Base-by-base conservation (phyloP, 768 basidiomycete species). In the Cystobasidium ongulense region DNA sequence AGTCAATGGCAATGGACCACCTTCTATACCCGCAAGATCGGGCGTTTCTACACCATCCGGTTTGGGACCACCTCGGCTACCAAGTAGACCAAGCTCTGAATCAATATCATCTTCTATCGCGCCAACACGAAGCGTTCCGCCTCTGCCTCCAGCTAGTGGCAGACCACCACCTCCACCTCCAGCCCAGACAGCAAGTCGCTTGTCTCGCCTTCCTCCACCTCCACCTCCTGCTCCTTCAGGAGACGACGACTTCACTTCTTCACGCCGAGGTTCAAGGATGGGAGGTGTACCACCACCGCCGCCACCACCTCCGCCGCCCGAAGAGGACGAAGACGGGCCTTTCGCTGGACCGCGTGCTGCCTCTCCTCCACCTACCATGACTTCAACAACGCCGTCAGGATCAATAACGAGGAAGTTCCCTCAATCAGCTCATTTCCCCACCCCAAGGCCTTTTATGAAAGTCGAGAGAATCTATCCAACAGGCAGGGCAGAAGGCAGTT, bases 281-380 rank as follows among this genome's bases (percentile, higher is more conserved):
- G 57, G 57, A 29, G 57, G 57, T 29, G 29, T 27, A 5, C 57
- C 57, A 59, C 57, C 57, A 3, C 68, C 68, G 7, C 68, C 68
- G 5, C 68, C 68, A 57, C 68, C 68, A 1, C 68, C 68, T 4
- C 68, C 68, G 18, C 52, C 50, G 1, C 68, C 65, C 53, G 35
- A 38, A 36, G 33, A 38, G 7, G 53, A 54, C 35, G 52, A 31
- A 23, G 53, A 57, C 21, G 36, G 68, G 8, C 68, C 68, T 36
- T 64, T 46, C 23, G 41, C 41, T 15, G 41, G 41, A 2, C 41
- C 63, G 15, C 36, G 36, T 1, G 63, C 41, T 3, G 53, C 68
- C 5, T 57, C 52, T 17, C 68, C 68, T 27, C 68, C 68, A n/a
- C 33, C 68, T 35, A 71, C 68, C 7, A 71, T 71, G 68, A 71